These are phyloP conservation scores for Leucosporidium scottii DNA, from an alignment of 768 basidiomycete species.

Conservation along the genomic window DNA sequence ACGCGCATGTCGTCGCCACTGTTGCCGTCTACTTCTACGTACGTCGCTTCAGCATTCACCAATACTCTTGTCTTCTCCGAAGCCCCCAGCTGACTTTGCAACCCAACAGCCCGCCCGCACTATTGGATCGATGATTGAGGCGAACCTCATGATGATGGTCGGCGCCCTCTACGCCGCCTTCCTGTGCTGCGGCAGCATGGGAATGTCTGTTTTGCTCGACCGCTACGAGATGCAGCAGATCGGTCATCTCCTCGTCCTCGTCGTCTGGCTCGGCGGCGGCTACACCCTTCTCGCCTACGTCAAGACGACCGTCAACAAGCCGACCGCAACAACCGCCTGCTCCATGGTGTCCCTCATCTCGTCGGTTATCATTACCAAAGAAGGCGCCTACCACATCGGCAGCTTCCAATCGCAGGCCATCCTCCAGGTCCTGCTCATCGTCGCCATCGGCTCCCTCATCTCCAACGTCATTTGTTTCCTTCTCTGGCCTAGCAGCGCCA, in stretches of 20 bases:
- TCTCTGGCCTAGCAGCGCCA: conserved; percentile 80
- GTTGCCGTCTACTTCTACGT: conserved; percentile 72
- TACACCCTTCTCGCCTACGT: conserved; percentile 80
- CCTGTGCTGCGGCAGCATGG: conserved; percentile 42
- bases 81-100: not conserved
- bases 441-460: conserved; percentile 64
- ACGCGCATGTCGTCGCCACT: conserved; percentile 38
- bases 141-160: conserved; percentile 54
- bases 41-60: not conserved
- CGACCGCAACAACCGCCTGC: conserved; percentile 37
- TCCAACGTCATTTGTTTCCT: conserved; percentile 77
- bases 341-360: conserved; percentile 45
- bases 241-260: conserved; percentile 63
- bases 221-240: conserved; percentile 67
- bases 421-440: conserved; percentile 47
- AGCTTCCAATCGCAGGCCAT: conserved; percentile 30
- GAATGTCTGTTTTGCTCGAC: conserved; percentile 52
- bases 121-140: conserved; percentile 84
- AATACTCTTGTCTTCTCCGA: not conserved
- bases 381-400: conserved; percentile 35
- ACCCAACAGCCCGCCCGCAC: conserved; percentile 66
- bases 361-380: conserved; percentile 25
- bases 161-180: conserved; percentile 50
- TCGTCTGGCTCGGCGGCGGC: conserved; percentile 70
- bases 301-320: conserved; percentile 79